These are phyloP conservation scores for Aspergillus thermomutatus DNA, from an alignment of 2,329 filamentous ascomycete genomes.

Conservation along the genomic window DNA sequence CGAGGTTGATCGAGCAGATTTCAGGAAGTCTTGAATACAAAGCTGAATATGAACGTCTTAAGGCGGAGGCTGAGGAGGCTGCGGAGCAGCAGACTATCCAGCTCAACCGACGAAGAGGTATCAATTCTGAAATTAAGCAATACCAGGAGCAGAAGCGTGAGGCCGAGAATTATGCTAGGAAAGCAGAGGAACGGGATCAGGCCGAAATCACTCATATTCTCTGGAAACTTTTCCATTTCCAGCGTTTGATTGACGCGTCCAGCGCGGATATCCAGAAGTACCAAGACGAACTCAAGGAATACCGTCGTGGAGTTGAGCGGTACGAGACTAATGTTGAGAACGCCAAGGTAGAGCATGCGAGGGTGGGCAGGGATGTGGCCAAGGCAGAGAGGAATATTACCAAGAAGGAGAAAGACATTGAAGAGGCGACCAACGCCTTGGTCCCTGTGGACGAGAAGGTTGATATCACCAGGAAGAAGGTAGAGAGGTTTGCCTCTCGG, in stretches of 20 bases:
- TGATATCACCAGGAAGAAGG: constrained; percentile 67
- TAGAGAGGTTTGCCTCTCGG: constrained; percentile 64
- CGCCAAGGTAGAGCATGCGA: constrained; percentile 77
- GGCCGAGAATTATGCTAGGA: constrained; percentile 87
- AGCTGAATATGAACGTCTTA: constrained; percentile 86
- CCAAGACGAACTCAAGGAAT: constrained; percentile 91
- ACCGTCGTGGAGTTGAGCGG: constrained; percentile 79
- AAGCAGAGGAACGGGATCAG: constrained; percentile 83
- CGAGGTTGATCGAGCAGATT: constrained; percentile 92
- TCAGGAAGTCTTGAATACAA: constrained; percentile 95
- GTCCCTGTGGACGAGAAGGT: constrained; percentile 93
- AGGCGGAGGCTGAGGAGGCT: constrained; percentile 79
- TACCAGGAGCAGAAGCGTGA: constrained; percentile 97
- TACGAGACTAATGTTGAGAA: constrained; percentile 77
- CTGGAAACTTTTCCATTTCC: constrained; percentile 96
- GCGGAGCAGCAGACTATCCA: constrained; percentile 86
- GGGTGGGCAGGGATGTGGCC: constrained; percentile 69
- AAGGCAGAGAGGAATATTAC: constrained; percentile 85
- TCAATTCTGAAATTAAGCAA: constrained; percentile 97
- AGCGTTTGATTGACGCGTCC: constrained; percentile 88
- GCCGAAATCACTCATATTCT: constrained; percentile 90
- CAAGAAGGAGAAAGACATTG: constrained; percentile 78
- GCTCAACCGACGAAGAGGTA: constrained; percentile 81
- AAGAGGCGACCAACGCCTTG: constrained; percentile 79
- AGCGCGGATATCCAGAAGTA: constrained; percentile 87